A percentile compares a stretch with the other conserved stretches of the same genome.
phyloP scores from a whole-genome alignment of 768 basidiomycete genomes.

The Lactarius tabidus region DNA sequence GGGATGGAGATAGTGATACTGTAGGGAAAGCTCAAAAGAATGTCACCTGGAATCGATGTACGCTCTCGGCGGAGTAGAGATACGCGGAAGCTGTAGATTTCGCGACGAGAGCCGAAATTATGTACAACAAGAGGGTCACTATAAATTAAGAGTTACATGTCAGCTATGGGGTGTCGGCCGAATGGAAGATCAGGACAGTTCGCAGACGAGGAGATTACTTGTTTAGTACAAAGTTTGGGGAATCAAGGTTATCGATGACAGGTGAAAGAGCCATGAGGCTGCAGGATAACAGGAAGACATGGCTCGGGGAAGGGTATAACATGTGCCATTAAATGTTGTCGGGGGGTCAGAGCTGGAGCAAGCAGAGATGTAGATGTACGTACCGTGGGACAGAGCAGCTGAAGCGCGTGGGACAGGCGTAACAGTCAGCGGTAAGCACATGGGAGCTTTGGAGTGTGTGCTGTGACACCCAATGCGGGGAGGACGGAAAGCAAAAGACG shows the following conservation, averaged over 20 bases:
- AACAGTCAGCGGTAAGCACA: conserved; percentile 5
- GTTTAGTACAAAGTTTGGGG: conserved; percentile 10
- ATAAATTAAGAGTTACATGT: background rate
- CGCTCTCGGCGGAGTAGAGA: conserved; percentile 1
- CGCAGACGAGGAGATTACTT: conserved; percentile 10
- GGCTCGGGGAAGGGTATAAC: background rate
- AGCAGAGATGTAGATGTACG: background rate
- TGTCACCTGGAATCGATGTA: conserved; percentile 1
- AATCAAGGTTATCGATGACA: conserved; percentile 17
- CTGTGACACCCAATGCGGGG: conserved; percentile 1
- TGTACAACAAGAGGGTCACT: background rate
- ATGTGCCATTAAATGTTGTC: background rate
- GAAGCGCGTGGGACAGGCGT: background rate
- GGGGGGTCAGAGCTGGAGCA: background rate
- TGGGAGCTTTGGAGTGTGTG: background rate
- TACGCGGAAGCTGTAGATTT: conserved; percentile 3
- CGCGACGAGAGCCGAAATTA: conserved; percentile 18
- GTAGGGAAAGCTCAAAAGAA: background rate
- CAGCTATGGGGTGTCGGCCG: conserved; percentile 14
- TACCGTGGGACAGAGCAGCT: background rate
- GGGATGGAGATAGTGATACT: background rate
- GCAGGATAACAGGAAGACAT: background rate
- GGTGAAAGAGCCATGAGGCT: background rate
- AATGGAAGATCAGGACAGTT: conserved; percentile 4
- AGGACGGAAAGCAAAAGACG: conserved; percentile 6